These are phyloP conservation scores for Plectosphaerella cucumerina DNA, from an alignment of 2,329 filamentous ascomycete species.

Conservation along the genomic window DNA sequence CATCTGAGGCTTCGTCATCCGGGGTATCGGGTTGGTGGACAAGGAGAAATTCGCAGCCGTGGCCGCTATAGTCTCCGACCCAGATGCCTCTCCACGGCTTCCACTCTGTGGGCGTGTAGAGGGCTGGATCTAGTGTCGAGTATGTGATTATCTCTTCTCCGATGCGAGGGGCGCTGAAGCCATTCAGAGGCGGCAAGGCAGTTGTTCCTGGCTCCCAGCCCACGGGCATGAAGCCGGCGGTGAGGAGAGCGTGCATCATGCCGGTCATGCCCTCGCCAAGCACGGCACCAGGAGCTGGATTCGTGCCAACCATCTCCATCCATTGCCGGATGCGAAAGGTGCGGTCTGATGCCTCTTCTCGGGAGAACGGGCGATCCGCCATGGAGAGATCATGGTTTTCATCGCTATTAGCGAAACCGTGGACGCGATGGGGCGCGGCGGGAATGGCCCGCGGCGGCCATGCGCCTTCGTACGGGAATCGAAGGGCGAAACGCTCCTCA, in stretches of 20 bases:
- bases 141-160: conserved; percentile 59
- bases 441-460: conserved; percentile 78
- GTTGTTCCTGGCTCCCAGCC: too few species aligned
- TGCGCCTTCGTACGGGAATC: conserved; percentile 47
- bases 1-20: conserved; percentile 37
- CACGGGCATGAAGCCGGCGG: conserved; percentile 10
- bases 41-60: conserved; percentile 85
- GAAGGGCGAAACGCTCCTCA: conserved; percentile 19
- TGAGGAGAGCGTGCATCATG: conserved; percentile 12
- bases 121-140: conserved; percentile 63
- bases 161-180: conserved; percentile 28
- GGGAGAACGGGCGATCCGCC: conserved; percentile 37
- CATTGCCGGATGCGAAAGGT: conserved; percentile 74
- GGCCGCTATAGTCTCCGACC: conserved; percentile 84
- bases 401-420: conserved; percentile 22
- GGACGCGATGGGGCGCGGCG: conserved; percentile 45
- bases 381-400: conserved; percentile 18
- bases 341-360: conserved; percentile 60
- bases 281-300: conserved; percentile 17
- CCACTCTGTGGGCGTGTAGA: conserved; percentile 75
- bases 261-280: conserved; percentile 22
- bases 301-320: conserved; percentile 58
- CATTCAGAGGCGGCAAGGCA: background rate
- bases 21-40: conserved; percentile 73
- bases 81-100: conserved; percentile 90